These are phyloP conservation scores for Aspergillus awamori DNA, from an alignment of 2,329 filamentous ascomycete genomes.

Conservation along the genomic window DNA sequence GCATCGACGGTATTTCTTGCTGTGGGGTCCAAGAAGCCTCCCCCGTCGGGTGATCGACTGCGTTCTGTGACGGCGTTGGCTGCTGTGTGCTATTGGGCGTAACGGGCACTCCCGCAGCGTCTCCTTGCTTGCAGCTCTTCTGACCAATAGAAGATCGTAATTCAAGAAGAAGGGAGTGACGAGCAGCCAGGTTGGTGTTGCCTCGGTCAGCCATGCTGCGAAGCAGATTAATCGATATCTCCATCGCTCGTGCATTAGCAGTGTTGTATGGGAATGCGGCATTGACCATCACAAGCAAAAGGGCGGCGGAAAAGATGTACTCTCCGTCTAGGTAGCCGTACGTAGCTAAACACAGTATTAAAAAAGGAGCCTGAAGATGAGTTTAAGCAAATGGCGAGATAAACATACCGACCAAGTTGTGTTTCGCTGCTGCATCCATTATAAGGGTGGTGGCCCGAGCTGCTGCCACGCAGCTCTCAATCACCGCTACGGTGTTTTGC, in stretches of 20 bases:
- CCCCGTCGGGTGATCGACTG: slow-evolving; percentile 1
- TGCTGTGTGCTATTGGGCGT: slow-evolving; percentile 23
- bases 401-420: slow-evolving; percentile 53
- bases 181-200: slow-evolving; percentile 53
- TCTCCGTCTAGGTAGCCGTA: slow-evolving; percentile 63
- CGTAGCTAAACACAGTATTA: slow-evolving; percentile 44
- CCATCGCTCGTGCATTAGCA: slow-evolving; percentile 50
- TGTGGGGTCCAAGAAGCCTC: slow-evolving; percentile 24
- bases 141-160: slow-evolving; percentile 36
- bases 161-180: slow-evolving; percentile 43
- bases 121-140: slow-evolving; percentile 12
- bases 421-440: slow-evolving; percentile 53
- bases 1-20: slow-evolving; percentile 27
- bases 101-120: slow-evolving; percentile 9
- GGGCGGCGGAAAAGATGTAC: slow-evolving; percentile 58
- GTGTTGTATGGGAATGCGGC: slow-evolving; percentile 54
- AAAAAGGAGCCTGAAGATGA: too few relatives aligned
- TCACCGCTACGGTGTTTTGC: slow-evolving; percentile 53
- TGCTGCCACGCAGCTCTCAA: slow-evolving; percentile 57
- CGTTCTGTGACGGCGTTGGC: slow-evolving; percentile 11
- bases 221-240: slow-evolving; percentile 51
- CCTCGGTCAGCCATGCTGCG: slow-evolving; percentile 56
- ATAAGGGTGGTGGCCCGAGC: slow-evolving; percentile 54
- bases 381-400: neutral
- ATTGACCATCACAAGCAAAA: slow-evolving; percentile 59